Conservation (phyloP, 176 grass and related monocot genomes). For the Typha latifolia region DNA sequence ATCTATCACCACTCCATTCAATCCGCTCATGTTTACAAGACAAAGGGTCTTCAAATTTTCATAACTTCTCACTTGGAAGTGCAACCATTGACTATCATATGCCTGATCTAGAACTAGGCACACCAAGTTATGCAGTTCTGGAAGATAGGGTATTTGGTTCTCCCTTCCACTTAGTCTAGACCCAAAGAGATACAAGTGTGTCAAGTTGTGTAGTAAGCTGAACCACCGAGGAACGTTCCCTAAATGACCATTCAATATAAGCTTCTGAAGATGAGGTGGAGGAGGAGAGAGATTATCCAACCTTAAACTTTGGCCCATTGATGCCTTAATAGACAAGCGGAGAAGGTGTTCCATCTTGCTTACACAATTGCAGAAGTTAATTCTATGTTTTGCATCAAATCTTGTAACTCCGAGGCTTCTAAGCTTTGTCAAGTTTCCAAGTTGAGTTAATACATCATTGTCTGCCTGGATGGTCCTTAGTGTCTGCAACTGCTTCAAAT, state of each 20-base stretch:
- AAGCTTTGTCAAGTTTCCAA: not conserved
- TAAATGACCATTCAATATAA: constrained; percentile 12
- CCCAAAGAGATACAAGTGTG: constrained; percentile 6
- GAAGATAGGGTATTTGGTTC: not conserved
- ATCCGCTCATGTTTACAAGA: not conserved
- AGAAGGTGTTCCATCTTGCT: not conserved
- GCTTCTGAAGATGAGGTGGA: constrained; percentile 7
- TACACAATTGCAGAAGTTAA: not conserved
- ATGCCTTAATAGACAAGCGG: not conserved
- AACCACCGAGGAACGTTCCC: not conserved
- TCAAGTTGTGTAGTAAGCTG: constrained; percentile 3
- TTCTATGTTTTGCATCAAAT: not conserved
- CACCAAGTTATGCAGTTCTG: not conserved
- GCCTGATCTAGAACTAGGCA: constrained; percentile 5
- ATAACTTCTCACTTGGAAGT: not conserved
- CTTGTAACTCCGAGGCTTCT: constrained; percentile 1
- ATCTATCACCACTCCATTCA: not conserved
- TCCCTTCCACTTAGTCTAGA: not conserved
- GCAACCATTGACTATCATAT: not conserved
- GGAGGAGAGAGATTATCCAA: constrained; percentile 3
- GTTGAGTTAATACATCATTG: not conserved
- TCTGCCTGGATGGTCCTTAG: not conserved
- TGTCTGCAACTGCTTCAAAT: constrained; percentile 4
- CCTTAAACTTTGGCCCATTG: not conserved
- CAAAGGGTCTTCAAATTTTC: not conserved